Base-by-base conservation (phyloP, 257 asterid genomes). In the Echites panduratus region DNA sequence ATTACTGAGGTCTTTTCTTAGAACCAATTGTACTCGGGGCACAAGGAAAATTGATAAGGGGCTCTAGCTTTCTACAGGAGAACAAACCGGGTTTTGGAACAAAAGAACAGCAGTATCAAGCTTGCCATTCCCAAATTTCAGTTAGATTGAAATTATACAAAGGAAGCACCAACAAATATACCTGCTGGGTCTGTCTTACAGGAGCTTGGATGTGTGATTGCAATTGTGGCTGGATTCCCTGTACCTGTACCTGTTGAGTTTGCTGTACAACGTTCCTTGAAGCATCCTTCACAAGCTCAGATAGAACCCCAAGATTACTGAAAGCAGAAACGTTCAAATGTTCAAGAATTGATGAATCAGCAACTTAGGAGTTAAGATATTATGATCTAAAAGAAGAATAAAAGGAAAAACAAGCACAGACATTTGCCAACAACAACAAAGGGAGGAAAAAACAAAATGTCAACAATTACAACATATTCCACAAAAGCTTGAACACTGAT, bases 211-310 rank as follows among this genome's bases (percentile, higher is more conserved):
- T 86, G 71, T 85, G 98, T 12, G 85, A 58, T 73, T 83, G 96
- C 85, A 87, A 62, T 73, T 87, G 96, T 50, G 84, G 84, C 76
- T 88, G 97, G 77, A 87, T 80, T 73, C 89, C 90, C 75, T 80
- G 86, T 48, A 78, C 75, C 76, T 87, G 96, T 32, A 32, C 45
- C 73, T 85, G 96, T 75, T 81, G 96, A 80, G 80, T 76, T 85
- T 84, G 96, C 66, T 80, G 96, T 47, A 76, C 89, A 73, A 66
- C 57, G 76, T 75, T 87, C 83, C 85, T 90, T 57, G 89, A 82
- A 80, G 82, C 87, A 75, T 88, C 97, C 84, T 90, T 94, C 83
- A 92, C 93, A 77, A 94, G 83, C 81, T 90, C 97, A 50, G 88
- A 76, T 61, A 94, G 77, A 65, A 80, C 75, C 73, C 86, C 90